Conservation (phyloP, 176 grass and related monocot genomes). For the Oryza meridionalis region DNA sequence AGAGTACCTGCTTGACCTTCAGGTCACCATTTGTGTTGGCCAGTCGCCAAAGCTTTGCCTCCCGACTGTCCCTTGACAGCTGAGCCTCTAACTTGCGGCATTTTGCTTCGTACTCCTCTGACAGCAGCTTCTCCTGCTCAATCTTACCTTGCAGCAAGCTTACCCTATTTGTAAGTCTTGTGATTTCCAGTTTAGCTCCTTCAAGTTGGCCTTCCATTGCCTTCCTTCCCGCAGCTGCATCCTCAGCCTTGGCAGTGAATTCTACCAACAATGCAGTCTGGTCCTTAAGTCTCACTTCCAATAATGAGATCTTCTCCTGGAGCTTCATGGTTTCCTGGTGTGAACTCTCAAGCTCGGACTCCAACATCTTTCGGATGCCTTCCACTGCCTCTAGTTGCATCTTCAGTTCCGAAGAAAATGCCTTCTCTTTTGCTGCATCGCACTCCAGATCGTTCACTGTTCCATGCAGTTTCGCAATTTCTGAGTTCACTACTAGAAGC, state of each 20-base stretch:
- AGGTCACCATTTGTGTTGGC: constrained; percentile 65
- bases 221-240: constrained; percentile 54
- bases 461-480: constrained; percentile 36
- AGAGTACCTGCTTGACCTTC: constrained; percentile 82
- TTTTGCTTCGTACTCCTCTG: constrained; percentile 72
- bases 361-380: constrained; percentile 66
- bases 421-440: constrained; percentile 49
- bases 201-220: constrained; percentile 64
- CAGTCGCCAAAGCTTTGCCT: constrained; percentile 58
- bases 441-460: constrained; percentile 40
- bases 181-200: constrained; percentile 55
- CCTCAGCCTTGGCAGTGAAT: constrained; percentile 66
- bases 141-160: constrained; percentile 67
- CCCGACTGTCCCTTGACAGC: constrained; percentile 61
- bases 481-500: constrained; percentile 43
- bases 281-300: constrained; percentile 67
- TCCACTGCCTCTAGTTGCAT: constrained; percentile 64
- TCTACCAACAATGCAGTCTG: constrained; percentile 64
- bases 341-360: constrained; percentile 59
- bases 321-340: constrained; percentile 54
- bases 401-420: constrained; percentile 54
- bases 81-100: constrained; percentile 82
- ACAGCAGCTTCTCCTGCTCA: constrained; percentile 80
- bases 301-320: constrained; percentile 54
- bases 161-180: constrained; percentile 60